Evolutionary conservation across 208 protist species (phyloP).

Genomic region (Acanthamoeba sp.): DNA sequence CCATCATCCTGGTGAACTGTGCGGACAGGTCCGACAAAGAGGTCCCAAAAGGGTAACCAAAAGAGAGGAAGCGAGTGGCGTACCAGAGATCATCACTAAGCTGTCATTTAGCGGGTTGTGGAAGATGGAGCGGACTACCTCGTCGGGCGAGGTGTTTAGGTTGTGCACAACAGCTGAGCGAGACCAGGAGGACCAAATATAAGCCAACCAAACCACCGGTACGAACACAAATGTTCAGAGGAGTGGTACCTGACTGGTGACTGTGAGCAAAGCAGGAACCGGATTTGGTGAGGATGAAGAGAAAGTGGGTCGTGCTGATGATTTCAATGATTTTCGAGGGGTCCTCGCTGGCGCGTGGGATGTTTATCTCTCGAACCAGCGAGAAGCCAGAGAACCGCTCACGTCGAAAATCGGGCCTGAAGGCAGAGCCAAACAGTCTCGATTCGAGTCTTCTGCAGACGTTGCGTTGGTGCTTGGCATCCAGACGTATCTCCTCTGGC

Average conservation of each 20-base stretch:
- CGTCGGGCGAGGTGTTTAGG: background rate
- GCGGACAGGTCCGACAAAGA: too few species aligned
- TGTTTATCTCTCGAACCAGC: background rate
- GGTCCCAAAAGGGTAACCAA: too few species aligned
- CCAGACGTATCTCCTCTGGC: background rate
- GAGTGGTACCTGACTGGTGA: background rate
- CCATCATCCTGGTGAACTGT: constrained; percentile 3
- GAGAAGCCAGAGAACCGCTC: background rate
- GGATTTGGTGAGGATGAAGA: background rate
- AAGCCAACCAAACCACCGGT: too few species aligned
- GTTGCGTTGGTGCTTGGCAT: background rate
- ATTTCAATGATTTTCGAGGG: background rate
- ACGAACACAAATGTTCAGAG: too few species aligned
- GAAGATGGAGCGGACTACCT: constrained; percentile 3
- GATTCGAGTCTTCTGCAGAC: background rate
- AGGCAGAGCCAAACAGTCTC: background rate
- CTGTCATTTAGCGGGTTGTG: background rate
- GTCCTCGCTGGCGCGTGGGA: background rate
- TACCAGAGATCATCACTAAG: background rate
- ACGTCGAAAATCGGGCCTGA: background rate
- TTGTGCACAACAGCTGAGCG: too few species aligned
- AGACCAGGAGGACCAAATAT: too few species aligned
- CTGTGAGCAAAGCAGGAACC: background rate
- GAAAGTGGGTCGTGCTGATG: background rate
- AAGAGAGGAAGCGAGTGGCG: too few species aligned